Percentiles rank a stretch among this genome's conserved stretches.
phyloP scores from a whole-genome alignment of 1,284 basidiomycete species.

The Ustilago tritici region DNA sequence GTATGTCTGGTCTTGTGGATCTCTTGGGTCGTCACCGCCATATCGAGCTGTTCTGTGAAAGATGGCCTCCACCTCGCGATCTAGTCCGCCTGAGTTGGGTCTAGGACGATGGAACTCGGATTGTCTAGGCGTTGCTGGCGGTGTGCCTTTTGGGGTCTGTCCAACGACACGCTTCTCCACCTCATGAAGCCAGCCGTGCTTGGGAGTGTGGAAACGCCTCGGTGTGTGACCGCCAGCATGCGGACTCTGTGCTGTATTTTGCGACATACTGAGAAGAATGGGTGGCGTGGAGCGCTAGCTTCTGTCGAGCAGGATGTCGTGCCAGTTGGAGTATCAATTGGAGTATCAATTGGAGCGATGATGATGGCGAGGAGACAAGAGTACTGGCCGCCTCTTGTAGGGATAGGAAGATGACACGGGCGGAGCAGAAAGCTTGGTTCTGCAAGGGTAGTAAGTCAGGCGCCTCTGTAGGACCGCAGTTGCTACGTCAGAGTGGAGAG shows the following conservation, averaged over 20 bases:
- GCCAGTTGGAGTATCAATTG: too few species aligned
- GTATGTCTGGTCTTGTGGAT: constrained; percentile 32
- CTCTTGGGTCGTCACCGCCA: constrained; percentile 36
- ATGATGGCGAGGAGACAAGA: constrained; percentile 1
- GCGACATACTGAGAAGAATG: constrained; percentile 16
- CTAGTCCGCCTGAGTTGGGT: constrained; percentile 12
- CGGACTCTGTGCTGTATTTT: constrained; percentile 6
- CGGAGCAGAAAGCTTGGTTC: neutral
- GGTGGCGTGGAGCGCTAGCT: neutral
- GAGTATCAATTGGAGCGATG: neutral
- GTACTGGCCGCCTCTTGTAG: neutral
- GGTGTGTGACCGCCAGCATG: neutral
- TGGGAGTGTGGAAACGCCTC: constrained; percentile 23
- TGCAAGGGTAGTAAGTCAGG: neutral
- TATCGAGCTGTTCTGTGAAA: constrained; percentile 33
- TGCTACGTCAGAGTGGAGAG: constrained; percentile 18
- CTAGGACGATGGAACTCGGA: constrained; percentile 11
- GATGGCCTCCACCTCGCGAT: constrained; percentile 32
- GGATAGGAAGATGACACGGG: neutral
- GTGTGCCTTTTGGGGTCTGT: constrained; percentile 31
- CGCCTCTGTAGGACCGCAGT: neutral
- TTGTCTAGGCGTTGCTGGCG: constrained; percentile 5
- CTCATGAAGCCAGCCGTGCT: constrained; percentile 40
- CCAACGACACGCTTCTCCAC: constrained; percentile 24
- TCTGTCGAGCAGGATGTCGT: neutral